These are phyloP conservation scores for Geosmithia morbida DNA, from an alignment of 2,329 filamentous ascomycete genomes.

Conservation along the genomic window DNA sequence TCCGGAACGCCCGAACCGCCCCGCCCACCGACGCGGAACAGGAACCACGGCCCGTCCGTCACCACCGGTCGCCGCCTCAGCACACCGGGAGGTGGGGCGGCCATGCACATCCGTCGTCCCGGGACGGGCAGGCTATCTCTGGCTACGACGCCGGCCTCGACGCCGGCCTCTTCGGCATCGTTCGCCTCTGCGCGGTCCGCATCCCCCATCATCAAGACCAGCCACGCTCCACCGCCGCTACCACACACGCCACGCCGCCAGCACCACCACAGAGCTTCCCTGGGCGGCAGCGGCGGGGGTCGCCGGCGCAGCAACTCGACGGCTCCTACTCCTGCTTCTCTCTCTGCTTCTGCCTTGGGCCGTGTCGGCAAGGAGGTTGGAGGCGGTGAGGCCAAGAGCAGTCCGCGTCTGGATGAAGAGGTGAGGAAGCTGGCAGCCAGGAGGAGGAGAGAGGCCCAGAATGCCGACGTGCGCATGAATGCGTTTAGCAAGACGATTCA, in stretches of 20 bases:
- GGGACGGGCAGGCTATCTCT: constrained; percentile 3
- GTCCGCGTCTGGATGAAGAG: constrained; percentile 44
- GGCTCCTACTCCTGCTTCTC: too few relatives aligned
- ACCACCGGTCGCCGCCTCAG: constrained; percentile 28
- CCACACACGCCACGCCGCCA: constrained; percentile 4
- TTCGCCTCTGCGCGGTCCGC: constrained; percentile 16
- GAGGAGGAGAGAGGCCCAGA: constrained; percentile 57
- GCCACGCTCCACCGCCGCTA: constrained; percentile 14
- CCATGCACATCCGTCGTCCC: constrained; percentile 4
- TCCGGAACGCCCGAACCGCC: constrained; percentile 6
- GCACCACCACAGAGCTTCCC: not conserved
- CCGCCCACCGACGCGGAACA: constrained; percentile 13
- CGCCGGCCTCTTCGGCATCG: constrained; percentile 14
- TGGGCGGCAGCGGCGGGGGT: not conserved
- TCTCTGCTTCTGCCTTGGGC: too few relatives aligned
- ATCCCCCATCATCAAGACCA: constrained; percentile 30
- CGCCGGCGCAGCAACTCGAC: too few relatives aligned
- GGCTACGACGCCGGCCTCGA: constrained; percentile 10
- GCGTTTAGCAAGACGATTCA: constrained; percentile 67
- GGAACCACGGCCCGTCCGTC: constrained; percentile 16
- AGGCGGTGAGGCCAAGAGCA: constrained; percentile 12
- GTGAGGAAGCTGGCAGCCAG: constrained; percentile 61
- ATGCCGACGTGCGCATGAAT: constrained; percentile 66
- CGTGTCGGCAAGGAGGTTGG: too few relatives aligned
- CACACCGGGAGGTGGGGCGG: constrained; percentile 8